These are phyloP conservation scores for Tricholoma hemisulphureum DNA, from an alignment of 768 basidiomycete genomes.

Conservation along the genomic window DNA sequence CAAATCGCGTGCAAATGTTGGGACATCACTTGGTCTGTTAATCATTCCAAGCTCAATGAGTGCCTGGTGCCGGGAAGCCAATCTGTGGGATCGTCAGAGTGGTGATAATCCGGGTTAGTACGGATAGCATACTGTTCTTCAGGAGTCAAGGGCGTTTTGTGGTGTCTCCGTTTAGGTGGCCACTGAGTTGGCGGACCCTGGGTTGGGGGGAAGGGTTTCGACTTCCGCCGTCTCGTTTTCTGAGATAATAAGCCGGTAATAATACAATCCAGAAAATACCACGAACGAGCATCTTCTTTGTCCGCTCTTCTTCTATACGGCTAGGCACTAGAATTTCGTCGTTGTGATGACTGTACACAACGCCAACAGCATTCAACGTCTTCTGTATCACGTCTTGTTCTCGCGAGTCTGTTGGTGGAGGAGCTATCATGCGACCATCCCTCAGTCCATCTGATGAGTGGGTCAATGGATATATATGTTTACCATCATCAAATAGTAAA, in stretches of 20 bases:
- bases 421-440: slow-evolving; percentile 27
- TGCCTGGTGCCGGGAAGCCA: slow-evolving; percentile 54
- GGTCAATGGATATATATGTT: slow-evolving; percentile 11
- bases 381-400: slow-evolving; percentile 51
- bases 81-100: slow-evolving; percentile 32
- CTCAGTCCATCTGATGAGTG: background rate
- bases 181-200: slow-evolving; percentile 44
- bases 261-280: slow-evolving; percentile 7
- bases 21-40: slow-evolving; percentile 46
- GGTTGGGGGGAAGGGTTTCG: slow-evolving; percentile 15
- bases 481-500: slow-evolving; percentile 72
- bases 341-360: slow-evolving; percentile 74
- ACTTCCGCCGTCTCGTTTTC: slow-evolving; percentile 31
- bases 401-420: slow-evolving; percentile 29
- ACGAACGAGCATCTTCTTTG: slow-evolving; percentile 54
- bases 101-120: background rate
- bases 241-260: slow-evolving; percentile 10
- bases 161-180: slow-evolving; percentile 66
- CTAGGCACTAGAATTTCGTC: slow-evolving; percentile 68
- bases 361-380: slow-evolving; percentile 58
- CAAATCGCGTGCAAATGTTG: slow-evolving; percentile 65
- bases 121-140: slow-evolving; percentile 45
- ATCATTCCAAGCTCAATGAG: slow-evolving; percentile 65
- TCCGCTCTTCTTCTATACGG: slow-evolving; percentile 63
- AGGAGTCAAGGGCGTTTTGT: slow-evolving; percentile 45